Percentiles rank a stretch among this genome's conserved stretches.
Evolutionary conservation across 495 filamentous ascomycete species (phyloP).

Genomic region (Baudoinia panamericana): DNA sequence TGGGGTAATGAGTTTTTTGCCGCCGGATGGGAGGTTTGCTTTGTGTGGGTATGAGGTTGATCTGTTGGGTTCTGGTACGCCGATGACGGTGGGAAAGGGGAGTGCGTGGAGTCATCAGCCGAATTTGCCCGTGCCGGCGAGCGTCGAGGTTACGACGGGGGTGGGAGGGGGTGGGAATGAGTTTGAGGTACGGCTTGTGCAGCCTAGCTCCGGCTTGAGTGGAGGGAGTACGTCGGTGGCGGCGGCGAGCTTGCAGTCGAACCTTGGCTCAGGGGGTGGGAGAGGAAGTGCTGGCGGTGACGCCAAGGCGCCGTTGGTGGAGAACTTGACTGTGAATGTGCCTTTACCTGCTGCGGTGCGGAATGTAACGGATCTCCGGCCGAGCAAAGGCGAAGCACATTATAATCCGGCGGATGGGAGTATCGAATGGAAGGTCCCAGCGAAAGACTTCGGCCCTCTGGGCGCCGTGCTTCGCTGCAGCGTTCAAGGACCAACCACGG

Average conservation of each 20-base stretch:
- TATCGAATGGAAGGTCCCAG: constrained; percentile 75
- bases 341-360: constrained; percentile 70
- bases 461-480: constrained; percentile 64
- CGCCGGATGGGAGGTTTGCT: constrained; percentile 90
- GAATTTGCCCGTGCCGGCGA: constrained; percentile 72
- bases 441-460: constrained; percentile 46
- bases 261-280: constrained; percentile 3
- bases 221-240: constrained; percentile 16
- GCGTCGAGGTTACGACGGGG: constrained; percentile 65
- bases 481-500: constrained; percentile 52
- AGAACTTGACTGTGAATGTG: constrained; percentile 68
- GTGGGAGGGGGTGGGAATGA: constrained; percentile 62
- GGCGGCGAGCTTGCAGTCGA: constrained; percentile 17
- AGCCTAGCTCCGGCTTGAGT: constrained; percentile 43
- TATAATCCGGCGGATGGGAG: constrained; percentile 57
- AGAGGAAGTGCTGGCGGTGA: constrained; percentile 4
- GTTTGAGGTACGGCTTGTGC: constrained; percentile 73
- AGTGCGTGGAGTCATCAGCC: constrained; percentile 39
- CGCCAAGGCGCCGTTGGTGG: constrained; percentile 43
- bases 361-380: constrained; percentile 73
- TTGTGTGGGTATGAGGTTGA: constrained; percentile 92
- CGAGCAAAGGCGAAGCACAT: constrained; percentile 71
- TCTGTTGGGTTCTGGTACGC: constrained; percentile 41
- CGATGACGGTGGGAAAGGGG: constrained; percentile 14
- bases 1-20: constrained; percentile 85